phyloP scores from a whole-genome alignment of 2,329 filamentous ascomycete genomes.

The Fusarium tupiense region DNA sequence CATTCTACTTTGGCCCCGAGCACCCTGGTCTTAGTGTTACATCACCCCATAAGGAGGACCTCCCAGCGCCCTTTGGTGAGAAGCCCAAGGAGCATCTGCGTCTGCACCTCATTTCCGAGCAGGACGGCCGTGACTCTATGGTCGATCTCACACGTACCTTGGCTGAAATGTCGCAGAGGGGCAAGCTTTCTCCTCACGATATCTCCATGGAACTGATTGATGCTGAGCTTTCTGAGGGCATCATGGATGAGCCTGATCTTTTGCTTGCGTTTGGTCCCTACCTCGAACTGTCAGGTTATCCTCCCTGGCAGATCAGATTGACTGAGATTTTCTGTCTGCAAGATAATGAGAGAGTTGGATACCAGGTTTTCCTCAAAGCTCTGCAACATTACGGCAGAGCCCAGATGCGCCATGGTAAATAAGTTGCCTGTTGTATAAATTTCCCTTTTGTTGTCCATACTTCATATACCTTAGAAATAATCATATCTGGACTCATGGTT shows the following conservation, averaged over 20 bases:
- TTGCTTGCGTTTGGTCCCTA: constrained; percentile 87
- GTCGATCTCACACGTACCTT: constrained; percentile 96
- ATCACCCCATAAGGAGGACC: constrained; percentile 55
- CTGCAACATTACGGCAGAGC: constrained; percentile 86
- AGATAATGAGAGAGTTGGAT: constrained; percentile 86
- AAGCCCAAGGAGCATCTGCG: constrained; percentile 56
- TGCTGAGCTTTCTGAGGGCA: constrained; percentile 80
- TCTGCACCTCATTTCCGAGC: constrained; percentile 83
- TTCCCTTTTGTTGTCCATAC: constrained; percentile 9
- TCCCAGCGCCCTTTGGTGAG: constrained; percentile 44
- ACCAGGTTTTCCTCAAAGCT: constrained; percentile 90
- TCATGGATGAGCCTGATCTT: constrained; percentile 91
- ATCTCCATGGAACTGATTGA: constrained; percentile 89
- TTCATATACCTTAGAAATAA: constrained; percentile 15
- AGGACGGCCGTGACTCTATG: constrained; percentile 91
- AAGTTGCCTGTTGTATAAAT: constrained; percentile 31
- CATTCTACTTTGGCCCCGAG: constrained; percentile 84
- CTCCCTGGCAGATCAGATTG: constrained; percentile 93
- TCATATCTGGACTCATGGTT: constrained; percentile 38
- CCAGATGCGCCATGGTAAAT: constrained; percentile 85
- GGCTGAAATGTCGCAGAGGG: constrained; percentile 91
- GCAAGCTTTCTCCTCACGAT: constrained; percentile 82
- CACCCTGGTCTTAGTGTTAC: constrained; percentile 74
- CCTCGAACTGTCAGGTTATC: constrained; percentile 88
- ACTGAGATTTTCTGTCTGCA: constrained; percentile 89